Conservation (phyloP, 208 protist species). For the Vickermania spadyakhi region DNA sequence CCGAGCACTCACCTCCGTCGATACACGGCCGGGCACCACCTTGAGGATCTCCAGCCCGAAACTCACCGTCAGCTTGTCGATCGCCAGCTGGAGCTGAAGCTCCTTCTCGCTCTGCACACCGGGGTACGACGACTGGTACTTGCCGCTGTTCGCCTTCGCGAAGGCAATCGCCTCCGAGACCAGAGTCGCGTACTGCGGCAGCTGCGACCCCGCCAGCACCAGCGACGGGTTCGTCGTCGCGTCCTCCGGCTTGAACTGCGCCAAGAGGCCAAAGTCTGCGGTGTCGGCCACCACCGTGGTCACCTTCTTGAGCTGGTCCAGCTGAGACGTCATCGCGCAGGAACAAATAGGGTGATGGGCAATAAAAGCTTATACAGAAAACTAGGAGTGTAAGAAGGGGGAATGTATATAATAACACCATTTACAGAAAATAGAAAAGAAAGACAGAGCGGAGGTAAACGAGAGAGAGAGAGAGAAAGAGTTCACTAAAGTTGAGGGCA, state of each 20-base stretch:
- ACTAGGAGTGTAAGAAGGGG: neutral
- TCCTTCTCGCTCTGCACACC: conserved; percentile 17
- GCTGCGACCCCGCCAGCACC: conserved; percentile 84
- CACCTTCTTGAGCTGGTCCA: conserved; percentile 60
- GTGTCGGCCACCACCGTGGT: conserved; percentile 94
- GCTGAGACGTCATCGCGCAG: conserved; percentile 34
- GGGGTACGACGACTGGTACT: conserved; percentile 28
- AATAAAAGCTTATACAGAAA: neutral
- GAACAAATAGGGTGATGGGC: conserved; percentile 1
- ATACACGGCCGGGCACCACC: conserved; percentile 94
- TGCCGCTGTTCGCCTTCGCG: conserved; percentile 64
- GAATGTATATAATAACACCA: conserved; percentile 4
- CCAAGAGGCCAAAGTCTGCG: conserved; percentile 93
- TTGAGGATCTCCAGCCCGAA: conserved; percentile 97
- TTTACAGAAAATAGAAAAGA: neutral
- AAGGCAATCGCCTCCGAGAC: conserved; percentile 87
- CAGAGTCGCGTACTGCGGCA: conserved; percentile 83
- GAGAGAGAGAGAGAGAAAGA: conserved; percentile 3
- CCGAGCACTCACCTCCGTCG: conserved; percentile 95
- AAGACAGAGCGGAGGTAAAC: neutral
- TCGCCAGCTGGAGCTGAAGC: conserved; percentile 51
- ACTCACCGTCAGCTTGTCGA: conserved; percentile 91
- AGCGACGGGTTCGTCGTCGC: conserved; percentile 98
- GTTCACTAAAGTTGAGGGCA: neutral
- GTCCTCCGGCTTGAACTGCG: conserved; percentile 92